phyloP scores from a whole-genome alignment of 441 rosid genomes.

The Syzygium malaccense region DNA sequence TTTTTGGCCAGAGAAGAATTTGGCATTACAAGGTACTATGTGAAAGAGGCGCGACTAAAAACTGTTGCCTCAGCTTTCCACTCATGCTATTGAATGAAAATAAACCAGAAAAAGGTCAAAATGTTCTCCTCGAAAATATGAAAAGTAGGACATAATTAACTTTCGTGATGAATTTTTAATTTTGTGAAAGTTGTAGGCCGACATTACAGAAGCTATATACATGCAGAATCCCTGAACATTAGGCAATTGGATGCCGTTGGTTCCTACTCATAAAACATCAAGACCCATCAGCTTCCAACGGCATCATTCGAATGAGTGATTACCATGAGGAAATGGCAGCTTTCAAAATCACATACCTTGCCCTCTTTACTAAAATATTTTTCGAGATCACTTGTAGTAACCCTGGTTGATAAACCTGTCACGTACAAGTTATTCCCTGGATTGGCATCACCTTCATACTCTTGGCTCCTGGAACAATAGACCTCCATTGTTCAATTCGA shows the following conservation, averaged over 20 bases:
- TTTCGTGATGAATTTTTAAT: background rate
- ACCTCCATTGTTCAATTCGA: background rate
- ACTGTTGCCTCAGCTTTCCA: background rate
- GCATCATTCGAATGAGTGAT: background rate
- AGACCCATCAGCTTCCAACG: background rate
- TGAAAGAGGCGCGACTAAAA: background rate
- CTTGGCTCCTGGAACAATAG: conserved; percentile 28
- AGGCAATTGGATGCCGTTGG: background rate
- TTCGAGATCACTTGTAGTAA: conserved; percentile 23
- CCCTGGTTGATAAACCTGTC: conserved; percentile 38
- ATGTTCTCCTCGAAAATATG: background rate
- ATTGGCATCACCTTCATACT: conserved; percentile 18
- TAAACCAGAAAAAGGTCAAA: background rate
- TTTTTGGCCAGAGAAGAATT: background rate
- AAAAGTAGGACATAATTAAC: background rate
- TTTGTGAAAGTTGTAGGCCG: background rate
- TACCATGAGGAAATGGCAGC: background rate
- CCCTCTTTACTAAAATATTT: conserved; percentile 32
- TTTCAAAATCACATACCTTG: conserved; percentile 18
- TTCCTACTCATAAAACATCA: background rate
- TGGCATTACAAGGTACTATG: background rate
- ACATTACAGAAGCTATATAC: background rate
- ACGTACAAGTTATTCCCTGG: conserved; percentile 43
- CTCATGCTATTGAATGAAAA: background rate
- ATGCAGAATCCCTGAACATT: background rate